phyloP scores from a whole-genome alignment of 176 grass and related monocot species.

The Lolium rigidum region DNA sequence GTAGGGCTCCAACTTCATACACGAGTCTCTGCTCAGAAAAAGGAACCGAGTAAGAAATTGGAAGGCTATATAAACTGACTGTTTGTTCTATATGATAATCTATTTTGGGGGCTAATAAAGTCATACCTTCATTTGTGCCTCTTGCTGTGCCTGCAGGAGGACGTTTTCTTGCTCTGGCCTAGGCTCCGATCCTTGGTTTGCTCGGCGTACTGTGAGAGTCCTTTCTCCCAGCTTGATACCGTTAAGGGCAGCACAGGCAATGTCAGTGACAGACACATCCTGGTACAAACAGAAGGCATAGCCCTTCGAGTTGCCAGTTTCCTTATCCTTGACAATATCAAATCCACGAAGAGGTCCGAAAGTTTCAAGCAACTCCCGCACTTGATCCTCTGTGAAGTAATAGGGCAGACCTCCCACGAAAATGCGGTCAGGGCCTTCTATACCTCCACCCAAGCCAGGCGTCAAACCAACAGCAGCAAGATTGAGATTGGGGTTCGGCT shows the following conservation, averaged over 20 bases:
- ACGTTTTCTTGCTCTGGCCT: conserved; percentile 87
- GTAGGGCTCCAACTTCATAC: conserved; percentile 73
- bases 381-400: conserved; percentile 96
- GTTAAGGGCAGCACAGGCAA: conserved; percentile 96
- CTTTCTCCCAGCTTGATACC: conserved; percentile 97
- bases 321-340: conserved; percentile 96
- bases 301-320: conserved; percentile 96
- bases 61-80: not conserved
- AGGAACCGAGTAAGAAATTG: conserved; percentile 31
- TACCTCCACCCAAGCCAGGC: conserved; percentile 75
- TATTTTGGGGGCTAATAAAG: not conserved
- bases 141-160: conserved; percentile 85
- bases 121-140: conserved; percentile 86
- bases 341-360: conserved; percentile 90
- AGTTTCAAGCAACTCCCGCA: conserved; percentile 85
- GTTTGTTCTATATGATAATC: not conserved
- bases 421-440: conserved; percentile 95
- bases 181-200: conserved; percentile 89
- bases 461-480: conserved; percentile 91
- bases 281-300: conserved; percentile 97
- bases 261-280: conserved; percentile 84
- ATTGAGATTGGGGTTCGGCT: conserved; percentile 91
- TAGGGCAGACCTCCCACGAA: conserved; percentile 97
- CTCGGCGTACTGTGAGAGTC: conserved; percentile 90
- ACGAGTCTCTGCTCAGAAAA: conserved; percentile 68